phyloP scores from a whole-genome alignment of 2,329 filamentous ascomycete species.

The Stachybotrys echinatus region DNA sequence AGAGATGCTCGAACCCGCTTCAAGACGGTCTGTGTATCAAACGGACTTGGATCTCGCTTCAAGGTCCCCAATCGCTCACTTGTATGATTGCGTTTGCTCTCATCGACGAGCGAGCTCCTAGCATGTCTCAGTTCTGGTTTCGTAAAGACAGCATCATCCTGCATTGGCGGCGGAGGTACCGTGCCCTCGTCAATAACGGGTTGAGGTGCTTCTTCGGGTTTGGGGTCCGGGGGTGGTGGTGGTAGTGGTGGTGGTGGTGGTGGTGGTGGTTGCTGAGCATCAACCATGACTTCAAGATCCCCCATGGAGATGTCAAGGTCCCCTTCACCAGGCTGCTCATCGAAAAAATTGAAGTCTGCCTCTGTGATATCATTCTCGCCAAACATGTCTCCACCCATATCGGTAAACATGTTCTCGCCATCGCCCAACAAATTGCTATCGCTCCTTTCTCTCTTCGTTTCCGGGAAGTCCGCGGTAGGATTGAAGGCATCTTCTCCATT shows the following conservation, averaged over 20 bases:
- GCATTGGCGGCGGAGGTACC: constrained; percentile 9
- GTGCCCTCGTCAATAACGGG: constrained; percentile 8
- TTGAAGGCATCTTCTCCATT: constrained; percentile 15
- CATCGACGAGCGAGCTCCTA: constrained; percentile 45
- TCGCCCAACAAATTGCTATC: constrained; percentile 38
- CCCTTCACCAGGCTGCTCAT: constrained; percentile 48
- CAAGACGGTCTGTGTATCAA: constrained; percentile 53
- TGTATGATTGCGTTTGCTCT: constrained; percentile 23
- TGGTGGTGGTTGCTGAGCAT: constrained; percentile 3
- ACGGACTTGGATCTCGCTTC: constrained; percentile 52
- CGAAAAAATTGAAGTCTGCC: constrained; percentile 80
- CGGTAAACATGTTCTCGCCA: constrained; percentile 60
- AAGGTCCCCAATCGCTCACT: constrained; percentile 22
- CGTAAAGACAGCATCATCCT: constrained; percentile 39
- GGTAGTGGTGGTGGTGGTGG: too few species aligned
- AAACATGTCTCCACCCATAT: constrained; percentile 65
- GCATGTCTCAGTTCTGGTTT: constrained; percentile 57
- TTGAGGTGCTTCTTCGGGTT: constrained; percentile 6
- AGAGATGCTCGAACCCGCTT: constrained; percentile 50
- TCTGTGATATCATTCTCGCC: constrained; percentile 73
- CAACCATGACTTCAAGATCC: constrained; percentile 10
- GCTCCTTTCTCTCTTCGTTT: constrained; percentile 39
- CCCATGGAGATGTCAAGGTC: constrained; percentile 29
- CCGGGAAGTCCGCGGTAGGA: constrained; percentile 30
- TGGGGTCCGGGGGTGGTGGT: constrained; percentile 8